phyloP scores from a whole-genome alignment of 1,284 basidiomycete species.

The Meira nashicola region DNA sequence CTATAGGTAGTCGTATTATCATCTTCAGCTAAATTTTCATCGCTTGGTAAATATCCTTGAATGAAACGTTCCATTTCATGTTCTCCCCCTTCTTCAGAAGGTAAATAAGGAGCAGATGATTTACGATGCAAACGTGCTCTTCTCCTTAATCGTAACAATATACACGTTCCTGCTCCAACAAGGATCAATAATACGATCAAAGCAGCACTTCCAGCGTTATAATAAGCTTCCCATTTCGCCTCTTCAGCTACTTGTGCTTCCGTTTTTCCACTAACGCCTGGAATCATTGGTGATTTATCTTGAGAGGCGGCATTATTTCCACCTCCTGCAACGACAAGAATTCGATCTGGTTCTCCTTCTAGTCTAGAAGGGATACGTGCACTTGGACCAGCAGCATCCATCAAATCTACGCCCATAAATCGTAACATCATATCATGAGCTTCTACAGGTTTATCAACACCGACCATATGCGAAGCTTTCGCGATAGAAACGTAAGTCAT shows the following conservation, averaged over 20 bases:
- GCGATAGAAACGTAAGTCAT: conserved; percentile 82
- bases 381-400: conserved; percentile 67
- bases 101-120: conserved; percentile 61
- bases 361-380: conserved; percentile 70
- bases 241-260: conserved; percentile 46
- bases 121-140: conserved; percentile 49
- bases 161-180: conserved; percentile 65
- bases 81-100: conserved; percentile 18
- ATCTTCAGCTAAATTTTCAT: conserved; percentile 4
- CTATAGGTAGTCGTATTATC: conserved; percentile 6
- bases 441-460: conserved; percentile 79
- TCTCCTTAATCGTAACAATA: conserved; percentile 67
- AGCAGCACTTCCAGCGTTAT: conserved; percentile 18
- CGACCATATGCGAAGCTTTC: conserved; percentile 65
- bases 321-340: conserved; percentile 33
- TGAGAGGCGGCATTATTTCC: conserved; percentile 20
- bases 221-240: conserved; percentile 43
- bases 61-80: conserved; percentile 38
- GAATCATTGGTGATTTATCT: conserved; percentile 55
- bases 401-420: conserved; percentile 65
- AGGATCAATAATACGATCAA: conserved; percentile 59
- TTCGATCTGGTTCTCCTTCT: conserved; percentile 62
- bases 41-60: neutral
- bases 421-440: conserved; percentile 88
- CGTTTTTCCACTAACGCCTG: conserved; percentile 48